Percentiles rank a stretch among this genome's conserved stretches.
Conservation (phyloP, 139 green algal species). For the Coccomyxa sp. region DNA sequence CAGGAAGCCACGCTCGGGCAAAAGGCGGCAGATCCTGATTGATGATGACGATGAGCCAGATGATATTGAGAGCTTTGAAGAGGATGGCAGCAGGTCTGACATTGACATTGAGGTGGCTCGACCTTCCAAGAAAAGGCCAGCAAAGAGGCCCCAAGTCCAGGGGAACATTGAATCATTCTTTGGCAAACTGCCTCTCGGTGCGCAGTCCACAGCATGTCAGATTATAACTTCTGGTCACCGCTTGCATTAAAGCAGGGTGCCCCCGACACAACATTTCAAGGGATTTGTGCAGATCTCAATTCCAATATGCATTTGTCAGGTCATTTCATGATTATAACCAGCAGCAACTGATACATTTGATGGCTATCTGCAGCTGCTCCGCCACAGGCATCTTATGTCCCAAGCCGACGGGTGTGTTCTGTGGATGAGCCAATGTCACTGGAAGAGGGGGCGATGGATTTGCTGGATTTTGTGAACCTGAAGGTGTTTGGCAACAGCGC, state of each 20-base stretch:
- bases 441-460: conserved; percentile 29
- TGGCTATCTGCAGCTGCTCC: not conserved
- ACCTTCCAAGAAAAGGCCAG: not conserved
- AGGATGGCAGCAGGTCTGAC: not conserved
- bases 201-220: not conserved
- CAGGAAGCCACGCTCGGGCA: not conserved
- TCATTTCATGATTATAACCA: not conserved
- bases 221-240: not conserved
- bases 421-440: not conserved
- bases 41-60: not conserved
- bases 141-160: not conserved
- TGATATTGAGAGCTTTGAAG: not conserved
- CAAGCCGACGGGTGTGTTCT: not conserved
- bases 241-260: not conserved
- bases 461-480: conserved; percentile 43
- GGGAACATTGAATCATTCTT: not conserved
- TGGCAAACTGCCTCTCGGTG: not conserved
- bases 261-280: not conserved
- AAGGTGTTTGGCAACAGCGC: conserved; percentile 48
- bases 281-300: not conserved
- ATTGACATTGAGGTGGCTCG: not conserved
- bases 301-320: not conserved
- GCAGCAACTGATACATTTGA: not conserved
- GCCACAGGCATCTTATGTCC: not conserved
- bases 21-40: not conserved